Base-by-base conservation (phyloP, 495 filamentous ascomycete species). In the Pyrenula aspistea region DNA sequence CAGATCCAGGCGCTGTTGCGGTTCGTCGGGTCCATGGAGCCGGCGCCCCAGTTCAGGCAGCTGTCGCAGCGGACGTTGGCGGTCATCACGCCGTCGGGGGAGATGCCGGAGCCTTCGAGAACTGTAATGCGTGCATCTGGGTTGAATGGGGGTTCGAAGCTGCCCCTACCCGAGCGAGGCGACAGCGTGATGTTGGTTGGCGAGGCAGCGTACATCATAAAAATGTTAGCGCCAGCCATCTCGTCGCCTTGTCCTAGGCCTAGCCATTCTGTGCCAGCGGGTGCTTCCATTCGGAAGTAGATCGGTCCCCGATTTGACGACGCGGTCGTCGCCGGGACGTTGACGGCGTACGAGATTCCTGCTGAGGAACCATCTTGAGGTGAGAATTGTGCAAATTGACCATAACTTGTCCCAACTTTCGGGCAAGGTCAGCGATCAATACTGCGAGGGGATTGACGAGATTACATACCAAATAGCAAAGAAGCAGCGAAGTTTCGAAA, bases 171-270 rank as follows among this genome's bases (percentile, higher is more conserved):
- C 22, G 66, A 64, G n/a, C 86, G 77, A 1, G 83, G 76, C 20
- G 85, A 88, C 51, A 87, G 57, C 0, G 86, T 90, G 61, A 88
- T 73, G 59, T 86, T 81, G 12, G 61, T 61, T 19, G 77, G 79
- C 10, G 60, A 59, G 2, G 81, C 79, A 19, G 79, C 66, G 65
- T 88, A 89, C 59, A 87, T 76, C 25, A 89, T 64, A 59, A 88
- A 88, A 25, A 91, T 86, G 59, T 81, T 82, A 15, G 86, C 70
- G 15, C 77, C 81, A 1, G 65, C 61, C 86, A 90, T 90, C 24
- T 61, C 59, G 0, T 56, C 60, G 12, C 86, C 86, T 49, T 84
- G 82, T 8, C 84, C 86, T 4, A 87, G 67, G 0, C 74, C 83
- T 21, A 85, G 77, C 86, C 86, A 90, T 64, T 76, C 66, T 60